Percentiles rank a stretch among this genome's conserved stretches.
Conservation (phyloP, 768 basidiomycete species). For the Crassisporium funariophilum region DNA sequence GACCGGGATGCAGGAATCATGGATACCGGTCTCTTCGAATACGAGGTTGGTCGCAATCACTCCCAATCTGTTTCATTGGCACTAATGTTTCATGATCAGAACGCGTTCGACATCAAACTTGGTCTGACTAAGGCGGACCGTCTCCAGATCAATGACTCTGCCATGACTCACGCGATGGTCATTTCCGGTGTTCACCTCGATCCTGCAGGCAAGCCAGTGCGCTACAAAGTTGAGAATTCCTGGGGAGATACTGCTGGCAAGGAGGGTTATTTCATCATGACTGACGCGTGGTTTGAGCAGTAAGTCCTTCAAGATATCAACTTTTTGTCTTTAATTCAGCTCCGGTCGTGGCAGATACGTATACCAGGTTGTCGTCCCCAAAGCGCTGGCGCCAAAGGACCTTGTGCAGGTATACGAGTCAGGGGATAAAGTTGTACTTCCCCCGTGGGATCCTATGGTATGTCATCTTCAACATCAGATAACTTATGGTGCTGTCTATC, state of each 20-base stretch:
- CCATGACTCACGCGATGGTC: conserved; percentile 97
- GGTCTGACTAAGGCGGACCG: conserved; percentile 85
- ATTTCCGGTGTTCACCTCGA: conserved; percentile 93
- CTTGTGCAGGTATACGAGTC: conserved; percentile 80
- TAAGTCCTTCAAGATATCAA: conserved; percentile 38
- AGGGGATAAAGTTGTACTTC: conserved; percentile 65
- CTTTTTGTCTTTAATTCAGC: conserved; percentile 3
- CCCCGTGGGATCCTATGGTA: conserved; percentile 93
- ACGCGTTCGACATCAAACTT: conserved; percentile 81
- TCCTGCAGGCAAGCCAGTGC: conserved; percentile 64
- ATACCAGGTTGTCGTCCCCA: conserved; percentile 91
- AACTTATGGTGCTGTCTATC: conserved; percentile 1
- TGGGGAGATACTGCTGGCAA: conserved; percentile 82
- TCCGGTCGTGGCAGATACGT: conserved; percentile 58
- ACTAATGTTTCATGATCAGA: conserved; percentile 37
- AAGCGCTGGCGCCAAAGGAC: conserved; percentile 75
- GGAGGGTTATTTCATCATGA: conserved; percentile 93
- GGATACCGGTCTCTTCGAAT: conserved; percentile 83
- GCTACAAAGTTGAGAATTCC: conserved; percentile 98
- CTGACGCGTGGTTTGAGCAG: conserved; percentile 90
- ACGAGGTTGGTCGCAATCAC: conserved; percentile 53
- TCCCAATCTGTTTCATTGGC: not conserved
- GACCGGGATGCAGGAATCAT: conserved; percentile 75
- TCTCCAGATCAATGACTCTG: conserved; percentile 76
- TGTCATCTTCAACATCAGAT: conserved; percentile 18